phyloP scores from a whole-genome alignment of 345 rosid species.

The Tarenaya hassleriana region DNA sequence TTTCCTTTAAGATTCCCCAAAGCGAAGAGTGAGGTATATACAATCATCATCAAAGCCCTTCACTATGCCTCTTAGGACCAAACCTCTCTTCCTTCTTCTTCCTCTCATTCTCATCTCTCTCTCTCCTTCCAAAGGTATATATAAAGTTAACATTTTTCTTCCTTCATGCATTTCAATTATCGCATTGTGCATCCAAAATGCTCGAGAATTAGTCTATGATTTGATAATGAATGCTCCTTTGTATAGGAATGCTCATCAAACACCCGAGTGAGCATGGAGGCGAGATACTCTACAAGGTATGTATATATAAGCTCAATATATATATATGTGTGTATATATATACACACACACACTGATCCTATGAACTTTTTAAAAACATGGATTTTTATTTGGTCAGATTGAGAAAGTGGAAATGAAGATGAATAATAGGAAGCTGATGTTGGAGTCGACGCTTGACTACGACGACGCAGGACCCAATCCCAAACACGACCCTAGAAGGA shows the following conservation, averaged over 20 bases:
- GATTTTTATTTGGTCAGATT: constrained; percentile 3
- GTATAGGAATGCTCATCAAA: no score
- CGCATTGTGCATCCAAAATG: neutral
- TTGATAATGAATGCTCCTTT: neutral
- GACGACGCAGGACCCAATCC: constrained; percentile 56
- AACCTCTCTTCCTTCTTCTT: constrained; percentile 34
- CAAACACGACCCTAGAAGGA: constrained; percentile 56
- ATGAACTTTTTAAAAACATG: no score
- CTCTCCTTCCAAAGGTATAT: constrained; percentile 28
- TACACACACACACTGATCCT: no score
- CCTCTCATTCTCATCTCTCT: constrained; percentile 32
- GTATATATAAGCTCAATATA: no score
- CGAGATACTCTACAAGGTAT: constrained; percentile 12
- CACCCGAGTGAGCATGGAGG: no score
- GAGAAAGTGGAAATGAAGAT: constrained; percentile 13
- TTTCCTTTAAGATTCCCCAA: neutral
- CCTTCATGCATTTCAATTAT: neutral
- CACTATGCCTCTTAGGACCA: constrained; percentile 41
- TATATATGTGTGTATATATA: no score
- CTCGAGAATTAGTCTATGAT: neutral
- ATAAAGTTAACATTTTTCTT: neutral
- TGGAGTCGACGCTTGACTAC: constrained; percentile 41
- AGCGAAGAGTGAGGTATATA: neutral
- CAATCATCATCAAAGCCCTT: neutral
- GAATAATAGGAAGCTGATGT: constrained; percentile 50